Base-by-base conservation (phyloP, 768 basidiomycete species). In the Gyrodon lividus region DNA sequence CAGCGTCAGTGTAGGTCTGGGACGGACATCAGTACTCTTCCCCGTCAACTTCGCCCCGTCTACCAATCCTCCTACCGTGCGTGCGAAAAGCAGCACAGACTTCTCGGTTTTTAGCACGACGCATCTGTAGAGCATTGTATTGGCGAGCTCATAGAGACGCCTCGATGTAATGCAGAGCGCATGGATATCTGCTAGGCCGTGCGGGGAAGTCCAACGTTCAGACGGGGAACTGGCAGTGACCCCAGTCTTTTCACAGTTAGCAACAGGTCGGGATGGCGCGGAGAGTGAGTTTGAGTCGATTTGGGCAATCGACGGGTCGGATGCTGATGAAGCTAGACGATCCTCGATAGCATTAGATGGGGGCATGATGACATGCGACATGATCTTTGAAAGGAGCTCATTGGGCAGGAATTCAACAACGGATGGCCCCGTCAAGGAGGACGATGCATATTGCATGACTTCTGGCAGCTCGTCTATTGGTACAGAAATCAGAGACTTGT, bases 121-220 rank as follows among this genome's bases (percentile, higher is more conserved):
- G 5, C 68, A 68, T 41, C 69, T 63, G 52, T 77, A 78, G 23
- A 77, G 41, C 22, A 75, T 67, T 30, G 46, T 53, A 48, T 75
- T 65, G 20, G 74, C 52, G 43, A 71, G 57, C n/a, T 55, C 52
- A 51, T 56, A 51, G 45, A 77, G 67, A 24, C 60, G 55, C 48
- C 63, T 69, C 13, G 46, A 59, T 10, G 61, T 59, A 19, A 42
- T 24, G 6, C 52, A 49, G 24, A 63, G 46, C 3, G 59, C 43
- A 62, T 70, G 35, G 69, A 57, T 31, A 19, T 37, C 35, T 19
- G 6, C 35, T 19, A 19, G 17, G 59, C 50, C n/a, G 71, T 65
- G 16, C n/a, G 37, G 26, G 14, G 28, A 13, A 17, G 20, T n/a
- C 6, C 13, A 10, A 8, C 28, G 16, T 17, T 39, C 26, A 1